Evolutionary conservation across 202 grass and related monocot genomes (phyloP).

Genomic region (Bolboschoenoplectus hybrid): DNA sequence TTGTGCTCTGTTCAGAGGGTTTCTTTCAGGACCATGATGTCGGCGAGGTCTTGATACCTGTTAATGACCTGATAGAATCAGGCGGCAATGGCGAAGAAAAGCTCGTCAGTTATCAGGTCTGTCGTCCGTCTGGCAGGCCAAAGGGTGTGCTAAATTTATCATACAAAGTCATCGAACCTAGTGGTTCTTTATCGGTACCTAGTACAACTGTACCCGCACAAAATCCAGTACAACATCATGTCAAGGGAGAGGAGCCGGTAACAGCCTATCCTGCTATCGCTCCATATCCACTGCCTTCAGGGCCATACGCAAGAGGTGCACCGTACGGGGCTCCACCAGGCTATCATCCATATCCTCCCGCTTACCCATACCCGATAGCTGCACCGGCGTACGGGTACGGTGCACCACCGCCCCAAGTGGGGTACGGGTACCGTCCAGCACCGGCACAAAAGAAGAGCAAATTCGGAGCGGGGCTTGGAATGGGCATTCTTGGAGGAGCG

Average conservation of each 20-base stretch:
- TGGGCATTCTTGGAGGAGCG: slow-evolving; percentile 59
- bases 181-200: background rate
- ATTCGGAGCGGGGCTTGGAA: slow-evolving; percentile 56
- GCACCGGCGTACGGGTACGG: slow-evolving; percentile 51
- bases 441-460: slow-evolving; percentile 26
- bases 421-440: slow-evolving; percentile 43
- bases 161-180: slow-evolving; percentile 50
- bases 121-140: slow-evolving; percentile 55
- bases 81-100: background rate
- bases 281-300: slow-evolving; percentile 31
- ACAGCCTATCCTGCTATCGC: slow-evolving; percentile 43
- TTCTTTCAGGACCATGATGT: slow-evolving; percentile 58
- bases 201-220: background rate
- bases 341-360: slow-evolving; percentile 33
- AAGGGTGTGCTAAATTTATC: slow-evolving; percentile 68
- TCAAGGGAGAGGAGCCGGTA: slow-evolving; percentile 19
- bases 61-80: slow-evolving; percentile 52
- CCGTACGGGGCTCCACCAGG: slow-evolving; percentile 39
- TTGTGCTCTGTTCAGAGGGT: slow-evolving; percentile 51
- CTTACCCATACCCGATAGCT: slow-evolving; percentile 29
- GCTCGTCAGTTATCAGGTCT: slow-evolving; percentile 70
- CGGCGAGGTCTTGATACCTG: slow-evolving; percentile 58
- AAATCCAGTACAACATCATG: slow-evolving; percentile 18
- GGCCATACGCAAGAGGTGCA: slow-evolving; percentile 10
- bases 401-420: slow-evolving; percentile 24